Conservation (phyloP, 164 flowering plant species). For the Vitis amurensis region DNA sequence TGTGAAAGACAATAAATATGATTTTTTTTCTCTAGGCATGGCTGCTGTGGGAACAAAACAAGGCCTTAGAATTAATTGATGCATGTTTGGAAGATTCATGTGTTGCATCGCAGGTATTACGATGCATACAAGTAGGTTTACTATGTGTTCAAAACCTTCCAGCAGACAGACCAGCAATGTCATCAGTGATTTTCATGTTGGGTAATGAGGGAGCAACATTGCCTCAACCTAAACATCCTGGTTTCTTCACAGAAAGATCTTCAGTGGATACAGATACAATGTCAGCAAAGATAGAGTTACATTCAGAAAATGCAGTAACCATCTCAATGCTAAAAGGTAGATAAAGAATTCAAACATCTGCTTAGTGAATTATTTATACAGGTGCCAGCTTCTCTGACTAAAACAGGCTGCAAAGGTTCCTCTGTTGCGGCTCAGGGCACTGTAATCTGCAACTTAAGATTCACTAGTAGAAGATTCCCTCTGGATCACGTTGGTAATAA, state of each 20-base stretch:
- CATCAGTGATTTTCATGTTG: slow-evolving; percentile 23
- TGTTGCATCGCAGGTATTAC: slow-evolving; percentile 6
- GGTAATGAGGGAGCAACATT: slow-evolving; percentile 10
- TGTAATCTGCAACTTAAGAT: too few relatives aligned
- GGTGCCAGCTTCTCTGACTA: too few relatives aligned
- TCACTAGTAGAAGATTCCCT: too few relatives aligned
- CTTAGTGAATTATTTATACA: too few relatives aligned
- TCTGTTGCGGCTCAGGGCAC: too few relatives aligned
- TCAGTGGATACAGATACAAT: not conserved
- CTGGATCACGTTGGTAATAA: too few relatives aligned
- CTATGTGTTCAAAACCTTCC: slow-evolving; percentile 30
- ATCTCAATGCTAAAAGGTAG: not conserved
- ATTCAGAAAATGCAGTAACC: not conserved
- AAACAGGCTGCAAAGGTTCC: too few relatives aligned
- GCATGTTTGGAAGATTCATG: slow-evolving; percentile 5
- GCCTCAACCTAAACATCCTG: slow-evolving; percentile 29
- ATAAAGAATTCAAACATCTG: too few relatives aligned
- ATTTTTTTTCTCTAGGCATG: slow-evolving; percentile 29
- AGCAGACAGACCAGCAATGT: slow-evolving; percentile 33
- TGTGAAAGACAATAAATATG: too few relatives aligned
- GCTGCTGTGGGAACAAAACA: slow-evolving; percentile 16
- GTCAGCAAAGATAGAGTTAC: not conserved
- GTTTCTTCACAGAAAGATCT: slow-evolving; percentile 10
- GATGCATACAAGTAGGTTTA: slow-evolving; percentile 27
- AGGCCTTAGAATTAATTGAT: slow-evolving; percentile 19